Evolutionary conservation across 2,329 filamentous ascomycete genomes (phyloP).

Genomic region (Graphilbum sp.): DNA sequence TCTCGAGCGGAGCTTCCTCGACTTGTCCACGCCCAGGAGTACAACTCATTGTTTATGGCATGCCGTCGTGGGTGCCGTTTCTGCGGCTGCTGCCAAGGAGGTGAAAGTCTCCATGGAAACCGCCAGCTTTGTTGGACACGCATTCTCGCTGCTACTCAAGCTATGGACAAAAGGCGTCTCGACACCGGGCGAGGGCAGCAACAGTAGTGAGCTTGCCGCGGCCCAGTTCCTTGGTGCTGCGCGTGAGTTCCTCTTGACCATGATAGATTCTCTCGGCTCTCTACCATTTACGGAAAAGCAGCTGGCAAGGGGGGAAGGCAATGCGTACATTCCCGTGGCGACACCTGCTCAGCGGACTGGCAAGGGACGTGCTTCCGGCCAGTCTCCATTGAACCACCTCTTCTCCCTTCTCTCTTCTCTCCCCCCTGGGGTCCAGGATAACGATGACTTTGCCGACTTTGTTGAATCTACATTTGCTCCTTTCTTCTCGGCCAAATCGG

Average conservation of each 20-base stretch:
- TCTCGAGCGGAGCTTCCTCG: conserved; percentile 43
- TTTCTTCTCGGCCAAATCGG: conserved; percentile 36
- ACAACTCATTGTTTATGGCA: conserved; percentile 38
- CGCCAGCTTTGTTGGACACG: conserved; percentile 57
- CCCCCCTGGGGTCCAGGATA: conserved; percentile 29
- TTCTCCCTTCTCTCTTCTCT: conserved; percentile 41
- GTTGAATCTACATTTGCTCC: conserved; percentile 37
- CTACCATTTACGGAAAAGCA: conserved; percentile 48
- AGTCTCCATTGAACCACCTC: conserved; percentile 49
- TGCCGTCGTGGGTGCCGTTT: conserved; percentile 43
- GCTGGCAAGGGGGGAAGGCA: conserved; percentile 31
- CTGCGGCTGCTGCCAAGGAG: conserved; percentile 62
- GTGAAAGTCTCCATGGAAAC: conserved; percentile 78
- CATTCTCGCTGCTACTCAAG: conserved; percentile 51
- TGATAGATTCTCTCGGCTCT: conserved; percentile 35
- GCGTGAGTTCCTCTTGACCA: conserved; percentile 30
- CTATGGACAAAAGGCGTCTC: conserved; percentile 49
- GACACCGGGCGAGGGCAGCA: conserved; percentile 13
- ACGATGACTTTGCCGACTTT: conserved; percentile 27
- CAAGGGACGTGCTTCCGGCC: conserved; percentile 32
- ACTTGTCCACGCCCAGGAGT: conserved; percentile 44
- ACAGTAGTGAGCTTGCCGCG: conserved; percentile 11
- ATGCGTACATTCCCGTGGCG: conserved; percentile 40
- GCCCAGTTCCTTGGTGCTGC: conserved; percentile 38
- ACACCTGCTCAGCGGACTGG: conserved; percentile 48